Conservation (phyloP, 2,329 filamentous ascomycete species). For the Ceratocystis diversiconidia region DNA sequence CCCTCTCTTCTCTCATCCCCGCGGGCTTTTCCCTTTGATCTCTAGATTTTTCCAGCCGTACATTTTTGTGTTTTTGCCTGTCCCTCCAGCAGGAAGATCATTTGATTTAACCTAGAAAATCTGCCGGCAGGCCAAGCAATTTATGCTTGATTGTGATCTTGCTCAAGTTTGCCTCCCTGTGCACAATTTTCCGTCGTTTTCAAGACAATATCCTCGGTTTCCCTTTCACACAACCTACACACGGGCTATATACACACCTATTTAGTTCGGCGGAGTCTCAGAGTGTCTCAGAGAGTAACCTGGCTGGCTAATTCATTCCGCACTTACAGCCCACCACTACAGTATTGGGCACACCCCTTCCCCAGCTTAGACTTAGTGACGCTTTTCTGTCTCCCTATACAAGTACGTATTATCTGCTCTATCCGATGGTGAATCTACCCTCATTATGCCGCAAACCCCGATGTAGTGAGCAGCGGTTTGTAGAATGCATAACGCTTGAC, state of each 20-base stretch:
- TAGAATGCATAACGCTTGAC: not conserved
- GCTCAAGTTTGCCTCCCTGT: not conserved
- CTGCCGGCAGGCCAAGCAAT: not conserved
- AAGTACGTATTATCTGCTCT: not conserved
- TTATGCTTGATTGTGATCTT: not conserved
- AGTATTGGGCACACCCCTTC: not conserved
- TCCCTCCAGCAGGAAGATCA: not conserved
- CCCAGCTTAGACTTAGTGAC: not conserved
- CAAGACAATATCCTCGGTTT: not conserved
- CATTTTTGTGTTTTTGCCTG: not conserved
- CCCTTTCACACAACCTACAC: not conserved
- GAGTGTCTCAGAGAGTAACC: not conserved
- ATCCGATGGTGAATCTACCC: not conserved
- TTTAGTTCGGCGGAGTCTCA: not conserved
- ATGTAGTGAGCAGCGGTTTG: not conserved
- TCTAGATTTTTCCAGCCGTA: not conserved
- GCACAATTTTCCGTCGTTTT: not conserved
- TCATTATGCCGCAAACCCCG: not conserved
- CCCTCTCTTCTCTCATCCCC: not conserved
- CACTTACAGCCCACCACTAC: not conserved
- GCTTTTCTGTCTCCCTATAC: not conserved
- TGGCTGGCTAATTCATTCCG: not conserved
- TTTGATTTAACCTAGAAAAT: not conserved
- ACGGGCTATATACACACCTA: not conserved
- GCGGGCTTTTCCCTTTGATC: not conserved